Conservation (phyloP, 306 rosid species). For the Albizia julibrissin region DNA sequence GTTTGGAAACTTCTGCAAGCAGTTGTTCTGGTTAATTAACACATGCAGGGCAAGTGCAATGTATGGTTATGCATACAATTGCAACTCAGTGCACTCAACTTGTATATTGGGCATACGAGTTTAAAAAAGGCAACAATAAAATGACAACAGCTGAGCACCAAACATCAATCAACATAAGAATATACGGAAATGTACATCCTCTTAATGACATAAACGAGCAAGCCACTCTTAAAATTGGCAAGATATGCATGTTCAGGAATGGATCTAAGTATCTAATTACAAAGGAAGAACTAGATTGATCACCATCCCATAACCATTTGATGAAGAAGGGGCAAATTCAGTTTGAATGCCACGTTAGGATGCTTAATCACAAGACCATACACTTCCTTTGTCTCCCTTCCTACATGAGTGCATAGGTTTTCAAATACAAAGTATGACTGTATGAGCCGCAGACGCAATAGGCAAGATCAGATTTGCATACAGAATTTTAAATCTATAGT, state of each 20-base stretch:
- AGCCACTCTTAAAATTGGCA: not conserved
- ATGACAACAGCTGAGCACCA: not conserved
- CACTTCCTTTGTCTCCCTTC: not conserved
- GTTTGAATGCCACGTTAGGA: not conserved
- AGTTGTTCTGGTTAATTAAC: conserved; percentile 1
- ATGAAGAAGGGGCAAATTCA: not conserved
- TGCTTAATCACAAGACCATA: not conserved
- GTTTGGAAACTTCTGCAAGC: not conserved
- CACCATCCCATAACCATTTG: not conserved
- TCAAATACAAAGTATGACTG: not conserved
- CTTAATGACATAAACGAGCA: not conserved
- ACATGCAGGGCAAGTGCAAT: not conserved
- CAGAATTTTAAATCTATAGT: not conserved
- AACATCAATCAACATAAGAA: not conserved
- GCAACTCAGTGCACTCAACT: not conserved
- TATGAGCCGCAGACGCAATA: not conserved
- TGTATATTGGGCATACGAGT: not conserved
- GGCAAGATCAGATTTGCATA: conserved; percentile 1
- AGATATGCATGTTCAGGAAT: not conserved
- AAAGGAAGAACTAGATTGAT: not conserved
- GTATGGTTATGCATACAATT: not conserved
- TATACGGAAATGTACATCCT: not conserved
- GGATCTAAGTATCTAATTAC: not conserved
- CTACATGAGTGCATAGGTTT: not conserved
- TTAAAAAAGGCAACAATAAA: not conserved